Base-by-base conservation (phyloP, 345 rosid genomes). In the Boechera stricta region DNA sequence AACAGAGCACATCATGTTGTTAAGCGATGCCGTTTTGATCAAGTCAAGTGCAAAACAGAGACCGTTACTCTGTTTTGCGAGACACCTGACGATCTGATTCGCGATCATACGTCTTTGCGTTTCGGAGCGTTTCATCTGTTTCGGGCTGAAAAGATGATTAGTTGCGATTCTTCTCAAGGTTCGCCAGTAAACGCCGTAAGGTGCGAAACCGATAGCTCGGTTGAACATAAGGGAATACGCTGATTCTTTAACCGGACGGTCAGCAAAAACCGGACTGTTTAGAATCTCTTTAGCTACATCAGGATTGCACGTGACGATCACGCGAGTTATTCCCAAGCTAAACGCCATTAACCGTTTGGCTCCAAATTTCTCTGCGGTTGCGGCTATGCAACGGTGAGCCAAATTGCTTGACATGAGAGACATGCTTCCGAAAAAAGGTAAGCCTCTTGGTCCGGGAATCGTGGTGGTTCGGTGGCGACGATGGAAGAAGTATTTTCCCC, bases 221-320 rank as follows among this genome's bases (percentile, higher is more conserved):
- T 85, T 81, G 81, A 91, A 91, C 92, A 91, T 83, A 18, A 91
- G 81, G 28, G 87, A 85, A 21, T 86, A 87, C 6, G 94, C 94
- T 33, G 94, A 87, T 74, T 91, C 91, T 15, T 91, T 91, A 5
- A 87, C 87, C 1, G 97, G 97, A 3, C 97, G 92, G 85, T 89
- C 92, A 12, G 86, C 91, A 1, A 91, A 91, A 12, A 87, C 92
- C 16, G 92, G 76, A 60, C 88, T 86, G 80, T 80, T 85, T 6
- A 91, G 72, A 47, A 91, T 86, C 74, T 91, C 97, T 71, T 82
- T 84, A 10, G 94, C 94, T 0, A 89, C 89, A 11, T 83, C 91
- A 2, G 87, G 88, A 51, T 87, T 62, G 71, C 89, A 86, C 11
- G 97, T 86, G 47, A 91, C 92, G 13, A 91, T 81, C 73, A 82